phyloP scores from a whole-genome alignment of 2,329 filamentous ascomycete species.

The Cladosporium sp. region DNA sequence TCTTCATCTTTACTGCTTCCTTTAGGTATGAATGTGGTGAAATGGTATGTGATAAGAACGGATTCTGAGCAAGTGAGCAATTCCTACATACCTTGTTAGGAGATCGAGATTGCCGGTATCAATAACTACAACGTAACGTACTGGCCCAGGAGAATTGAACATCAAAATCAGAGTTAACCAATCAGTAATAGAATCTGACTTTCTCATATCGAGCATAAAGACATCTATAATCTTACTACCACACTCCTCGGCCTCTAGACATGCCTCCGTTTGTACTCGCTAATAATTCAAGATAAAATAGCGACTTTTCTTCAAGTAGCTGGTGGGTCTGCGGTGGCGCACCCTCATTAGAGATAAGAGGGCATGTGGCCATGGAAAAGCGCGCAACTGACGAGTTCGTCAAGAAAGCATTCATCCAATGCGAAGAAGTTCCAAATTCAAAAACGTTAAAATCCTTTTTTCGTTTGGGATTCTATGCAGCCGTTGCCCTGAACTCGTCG shows the following conservation, averaged over 20 bases:
- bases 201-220: conserved; percentile 1
- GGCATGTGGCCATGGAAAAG: neutral
- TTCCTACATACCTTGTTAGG: too few species aligned
- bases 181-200: neutral
- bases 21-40: too few species aligned
- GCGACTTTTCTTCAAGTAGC: neutral
- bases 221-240: conserved; percentile 11
- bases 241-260: neutral
- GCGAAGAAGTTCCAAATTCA: too few species aligned
- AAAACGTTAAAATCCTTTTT: conserved; percentile 3
- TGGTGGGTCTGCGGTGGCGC: neutral
- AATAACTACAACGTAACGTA: too few species aligned
- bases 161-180: too few species aligned
- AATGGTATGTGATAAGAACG: too few species aligned
- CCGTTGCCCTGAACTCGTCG: neutral
- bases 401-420: too few species aligned
- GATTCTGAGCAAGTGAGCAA: too few species aligned
- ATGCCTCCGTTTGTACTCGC: conserved; percentile 1
- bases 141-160: too few species aligned
- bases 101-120: too few species aligned
- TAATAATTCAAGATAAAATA: conserved; percentile 1
- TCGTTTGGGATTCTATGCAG: conserved; percentile 1
- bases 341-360: neutral
- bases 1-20: too few species aligned
- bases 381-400: too few species aligned